Conservation (phyloP, 1,139 yeast species). For the Nakaseomyces uthaithaninus region DNA sequence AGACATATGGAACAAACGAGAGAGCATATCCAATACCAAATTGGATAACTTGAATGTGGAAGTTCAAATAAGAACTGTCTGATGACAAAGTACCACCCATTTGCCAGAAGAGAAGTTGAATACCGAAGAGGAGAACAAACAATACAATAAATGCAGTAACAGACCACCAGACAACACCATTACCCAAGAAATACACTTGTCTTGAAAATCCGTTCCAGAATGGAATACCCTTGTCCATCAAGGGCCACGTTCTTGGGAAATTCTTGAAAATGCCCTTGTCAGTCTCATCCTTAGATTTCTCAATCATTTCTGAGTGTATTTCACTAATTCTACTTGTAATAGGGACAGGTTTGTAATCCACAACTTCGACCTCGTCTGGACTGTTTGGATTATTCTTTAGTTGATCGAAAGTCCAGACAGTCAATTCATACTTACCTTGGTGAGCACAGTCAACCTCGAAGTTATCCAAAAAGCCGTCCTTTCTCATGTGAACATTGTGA, state of each 20-base stretch:
- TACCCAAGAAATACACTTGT: slow-evolving; percentile 84
- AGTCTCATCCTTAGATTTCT: slow-evolving; percentile 37
- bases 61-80: slow-evolving; percentile 55
- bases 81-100: slow-evolving; percentile 43
- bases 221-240: slow-evolving; percentile 82
- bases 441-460: slow-evolving; percentile 93
- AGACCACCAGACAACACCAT: slow-evolving; percentile 86
- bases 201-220: slow-evolving; percentile 78
- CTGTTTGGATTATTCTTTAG: slow-evolving; percentile 47
- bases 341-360: slow-evolving; percentile 54
- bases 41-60: slow-evolving; percentile 60
- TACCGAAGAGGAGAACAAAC: slow-evolving; percentile 45
- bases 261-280: slow-evolving; percentile 86
- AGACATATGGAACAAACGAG: slow-evolving; percentile 80
- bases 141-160: slow-evolving; percentile 51
- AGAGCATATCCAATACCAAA: slow-evolving; percentile 74
- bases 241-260: slow-evolving; percentile 83
- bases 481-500: slow-evolving; percentile 76
- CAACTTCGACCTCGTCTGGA: slow-evolving; percentile 40
- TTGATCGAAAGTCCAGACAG: slow-evolving; percentile 84
- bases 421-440: slow-evolving; percentile 65
- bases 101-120: slow-evolving; percentile 72
- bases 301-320: slow-evolving; percentile 78
- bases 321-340: slow-evolving; percentile 69
- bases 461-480: slow-evolving; percentile 86